phyloP scores from a whole-genome alignment of 495 filamentous ascomycete species.

The Trichoderma reesei region DNA sequence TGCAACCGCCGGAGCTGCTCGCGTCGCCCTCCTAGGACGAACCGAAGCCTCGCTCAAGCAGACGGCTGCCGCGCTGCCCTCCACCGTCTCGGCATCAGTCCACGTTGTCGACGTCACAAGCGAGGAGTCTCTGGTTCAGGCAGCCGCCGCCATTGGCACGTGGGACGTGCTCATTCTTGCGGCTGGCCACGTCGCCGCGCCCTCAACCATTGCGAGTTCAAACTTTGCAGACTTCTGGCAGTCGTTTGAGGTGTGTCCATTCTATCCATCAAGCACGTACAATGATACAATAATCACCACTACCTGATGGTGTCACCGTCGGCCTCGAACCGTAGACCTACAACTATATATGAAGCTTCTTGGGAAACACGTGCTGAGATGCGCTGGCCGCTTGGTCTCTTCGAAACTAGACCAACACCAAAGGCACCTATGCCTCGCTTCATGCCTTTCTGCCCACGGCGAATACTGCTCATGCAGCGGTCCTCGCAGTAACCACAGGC shows the following conservation, averaged over 20 bases:
- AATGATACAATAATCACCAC: no score
- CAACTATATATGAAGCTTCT: not conserved
- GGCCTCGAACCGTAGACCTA: no score
- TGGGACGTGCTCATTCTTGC: not conserved
- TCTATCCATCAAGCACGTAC: not conserved
- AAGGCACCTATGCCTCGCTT: slow-evolving; percentile 1
- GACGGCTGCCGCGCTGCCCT: not conserved
- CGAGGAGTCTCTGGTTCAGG: not conserved
- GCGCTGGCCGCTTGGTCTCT: not conserved
- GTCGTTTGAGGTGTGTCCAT: not conserved
- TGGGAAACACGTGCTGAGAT: not conserved
- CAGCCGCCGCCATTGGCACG: not conserved
- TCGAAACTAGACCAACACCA: not conserved
- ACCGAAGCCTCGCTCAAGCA: not conserved
- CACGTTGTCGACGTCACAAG: not conserved
- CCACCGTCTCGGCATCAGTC: not conserved
- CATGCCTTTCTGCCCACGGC: not conserved
- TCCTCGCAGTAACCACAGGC: not conserved
- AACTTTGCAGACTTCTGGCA: not conserved
- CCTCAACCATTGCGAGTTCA: not conserved
- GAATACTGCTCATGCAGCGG: not conserved
- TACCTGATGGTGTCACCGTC: no score
- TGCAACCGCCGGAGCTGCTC: slow-evolving; percentile 23
- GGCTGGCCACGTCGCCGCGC: not conserved
- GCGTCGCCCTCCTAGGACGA: not conserved